These are phyloP conservation scores for Salvia miltiorrhiza DNA, from an alignment of 257 asterid genomes.

Conservation along the genomic window DNA sequence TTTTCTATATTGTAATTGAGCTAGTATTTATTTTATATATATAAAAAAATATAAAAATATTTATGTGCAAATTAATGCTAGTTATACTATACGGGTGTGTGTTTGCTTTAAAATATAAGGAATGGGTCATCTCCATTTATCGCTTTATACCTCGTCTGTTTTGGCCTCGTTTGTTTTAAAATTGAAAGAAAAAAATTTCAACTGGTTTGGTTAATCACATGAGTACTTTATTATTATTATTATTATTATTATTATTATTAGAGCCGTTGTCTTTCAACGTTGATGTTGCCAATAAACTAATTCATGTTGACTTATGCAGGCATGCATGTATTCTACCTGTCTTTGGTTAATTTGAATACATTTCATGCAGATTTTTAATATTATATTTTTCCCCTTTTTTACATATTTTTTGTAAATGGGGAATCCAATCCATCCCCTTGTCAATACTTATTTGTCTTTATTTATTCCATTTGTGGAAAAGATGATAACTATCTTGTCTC, in stretches of 20 bases:
- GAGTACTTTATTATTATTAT: not conserved
- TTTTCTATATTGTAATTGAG: too few relatives aligned
- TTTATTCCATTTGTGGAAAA: not conserved
- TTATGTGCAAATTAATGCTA: too few relatives aligned
- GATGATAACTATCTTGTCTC: not conserved
- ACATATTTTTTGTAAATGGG: not conserved
- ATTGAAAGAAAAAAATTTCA: not conserved
- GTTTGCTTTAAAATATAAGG: too few relatives aligned
- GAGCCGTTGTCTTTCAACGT: not conserved
- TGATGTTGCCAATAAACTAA: conserved; percentile 8
- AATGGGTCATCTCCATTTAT: too few relatives aligned
- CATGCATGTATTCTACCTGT: conserved; percentile 15
- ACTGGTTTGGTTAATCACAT: not conserved
- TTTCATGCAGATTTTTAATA: not conserved
- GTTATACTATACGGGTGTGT: too few relatives aligned
- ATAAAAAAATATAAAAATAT: too few relatives aligned
- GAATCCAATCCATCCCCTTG: not conserved
- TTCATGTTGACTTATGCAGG: conserved; percentile 17
- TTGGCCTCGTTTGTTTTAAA: too few relatives aligned
- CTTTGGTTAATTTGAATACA: not conserved
- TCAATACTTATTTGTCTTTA: not conserved
- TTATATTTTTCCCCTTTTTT: not conserved
- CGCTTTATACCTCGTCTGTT: too few relatives aligned
- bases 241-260: too few relatives aligned
- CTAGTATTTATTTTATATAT: too few relatives aligned